A percentile compares a stretch with the other conserved stretches of the same genome.
These are phyloP conservation scores for Cladobotryum protrusum DNA, from an alignment of 2,329 filamentous ascomycete species.

Conservation along the genomic window DNA sequence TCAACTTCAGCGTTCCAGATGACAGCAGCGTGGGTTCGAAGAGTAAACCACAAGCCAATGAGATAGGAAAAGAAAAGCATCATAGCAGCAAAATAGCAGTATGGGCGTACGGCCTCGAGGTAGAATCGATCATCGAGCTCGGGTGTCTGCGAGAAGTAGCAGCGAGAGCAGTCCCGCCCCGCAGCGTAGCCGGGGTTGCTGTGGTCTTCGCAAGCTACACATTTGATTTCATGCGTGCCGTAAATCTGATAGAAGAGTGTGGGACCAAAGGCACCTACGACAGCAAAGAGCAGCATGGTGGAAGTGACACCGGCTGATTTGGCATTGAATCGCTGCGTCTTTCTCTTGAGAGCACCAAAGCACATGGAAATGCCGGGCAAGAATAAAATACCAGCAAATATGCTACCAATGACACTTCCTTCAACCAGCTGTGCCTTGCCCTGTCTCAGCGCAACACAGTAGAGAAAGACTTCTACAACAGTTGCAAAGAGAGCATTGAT, in stretches of 20 bases:
- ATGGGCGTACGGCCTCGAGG: constrained; percentile 81
- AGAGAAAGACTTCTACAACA: constrained; percentile 93
- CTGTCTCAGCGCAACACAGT: constrained; percentile 87
- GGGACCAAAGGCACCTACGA: constrained; percentile 90
- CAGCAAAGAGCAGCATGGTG: constrained; percentile 94
- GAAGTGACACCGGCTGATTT: constrained; percentile 94
- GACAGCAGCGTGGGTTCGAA: constrained; percentile 90
- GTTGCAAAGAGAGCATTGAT: constrained; percentile 99
- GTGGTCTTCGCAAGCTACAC: constrained; percentile 56
- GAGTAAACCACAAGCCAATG: constrained; percentile 90
- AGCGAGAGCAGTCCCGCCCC: constrained; percentile 75
- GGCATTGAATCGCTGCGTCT: constrained; percentile 97
- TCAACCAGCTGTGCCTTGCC: constrained; percentile 92
- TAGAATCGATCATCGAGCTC: constrained; percentile 85
- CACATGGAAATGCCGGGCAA: constrained; percentile 96
- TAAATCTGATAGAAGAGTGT: constrained; percentile 99
- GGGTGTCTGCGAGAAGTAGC: constrained; percentile 86
- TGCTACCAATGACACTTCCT: constrained; percentile 94
- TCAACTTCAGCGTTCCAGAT: constrained; percentile 89
- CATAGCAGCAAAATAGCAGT: constrained; percentile 80
- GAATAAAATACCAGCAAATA: constrained; percentile 93
- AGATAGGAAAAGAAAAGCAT: constrained; percentile 89
- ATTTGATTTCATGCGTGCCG: constrained; percentile 92
- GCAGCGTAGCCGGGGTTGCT: constrained; percentile 22
- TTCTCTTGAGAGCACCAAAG: constrained; percentile 94